Evolutionary conservation across 2,329 filamentous ascomycete genomes (phyloP).

Genomic region (Scedosporium apiospermum): DNA sequence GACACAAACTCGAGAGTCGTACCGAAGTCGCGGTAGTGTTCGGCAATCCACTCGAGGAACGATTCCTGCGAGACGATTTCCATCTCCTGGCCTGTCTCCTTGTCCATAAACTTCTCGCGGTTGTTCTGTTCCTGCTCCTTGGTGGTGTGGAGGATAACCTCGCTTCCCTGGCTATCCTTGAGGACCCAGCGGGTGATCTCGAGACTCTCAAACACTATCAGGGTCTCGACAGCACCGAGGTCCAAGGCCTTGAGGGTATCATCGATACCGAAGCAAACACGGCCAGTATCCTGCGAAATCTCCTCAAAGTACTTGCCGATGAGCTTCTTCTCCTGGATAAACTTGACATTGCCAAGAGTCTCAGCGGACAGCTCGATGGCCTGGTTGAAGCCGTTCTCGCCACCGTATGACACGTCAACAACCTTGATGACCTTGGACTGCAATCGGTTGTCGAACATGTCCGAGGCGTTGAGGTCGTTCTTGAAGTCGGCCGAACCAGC

Average conservation of each 20-base stretch:
- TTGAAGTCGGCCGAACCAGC: conserved; percentile 99
- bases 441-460: conserved; percentile 91
- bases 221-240: conserved; percentile 82
- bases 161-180: conserved; percentile 64
- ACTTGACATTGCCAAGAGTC: conserved; percentile 98
- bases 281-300: conserved; percentile 94
- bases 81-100: conserved; percentile 94
- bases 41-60: conserved; percentile 99
- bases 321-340: conserved; percentile 99
- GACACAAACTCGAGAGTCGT: conserved; percentile 94
- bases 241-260: conserved; percentile 96
- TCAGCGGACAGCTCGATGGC: conserved; percentile 92
- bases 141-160: conserved; percentile 76
- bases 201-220: conserved; percentile 96
- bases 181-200: conserved; percentile 88
- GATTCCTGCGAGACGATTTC: conserved; percentile 78
- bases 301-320: conserved; percentile 99
- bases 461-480: conserved; percentile 95
- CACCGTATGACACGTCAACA: conserved; percentile 96
- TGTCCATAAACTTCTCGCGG: conserved; percentile 86
- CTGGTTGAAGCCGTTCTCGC: conserved; percentile 99
- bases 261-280: conserved; percentile 95
- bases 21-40: conserved; percentile 97
- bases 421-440: conserved; percentile 97
- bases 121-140: conserved; percentile 60